phyloP scores from a whole-genome alignment of 495 filamentous ascomycete genomes.

The Daldinia decipiens region DNA sequence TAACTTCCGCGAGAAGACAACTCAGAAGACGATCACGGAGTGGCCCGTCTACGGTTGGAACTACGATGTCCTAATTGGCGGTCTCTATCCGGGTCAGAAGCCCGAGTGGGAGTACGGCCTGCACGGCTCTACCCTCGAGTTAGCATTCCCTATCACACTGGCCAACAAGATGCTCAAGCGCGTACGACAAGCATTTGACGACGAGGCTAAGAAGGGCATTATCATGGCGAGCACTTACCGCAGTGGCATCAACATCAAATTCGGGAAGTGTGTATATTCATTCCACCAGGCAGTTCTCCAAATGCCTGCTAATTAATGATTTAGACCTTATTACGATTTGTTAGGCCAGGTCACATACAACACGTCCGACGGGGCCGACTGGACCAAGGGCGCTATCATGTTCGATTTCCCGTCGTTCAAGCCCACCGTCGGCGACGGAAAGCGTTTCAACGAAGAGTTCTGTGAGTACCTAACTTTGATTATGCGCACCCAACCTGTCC shows the following conservation, averaged over 20 bases:
- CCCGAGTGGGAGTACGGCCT: conserved; percentile 62
- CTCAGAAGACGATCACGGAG: conserved; percentile 48
- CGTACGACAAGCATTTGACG: conserved; percentile 58
- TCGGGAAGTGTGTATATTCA: conserved; percentile 43
- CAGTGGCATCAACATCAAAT: conserved; percentile 65
- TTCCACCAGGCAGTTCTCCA: background rate
- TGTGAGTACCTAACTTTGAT: conserved; percentile 47
- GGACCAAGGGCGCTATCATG: conserved; percentile 63
- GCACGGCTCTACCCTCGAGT: conserved; percentile 58
- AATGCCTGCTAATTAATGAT: background rate
- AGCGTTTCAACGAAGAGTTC: conserved; percentile 61
- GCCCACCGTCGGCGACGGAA: conserved; percentile 56
- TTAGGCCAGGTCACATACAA: conserved; percentile 61
- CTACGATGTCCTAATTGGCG: conserved; percentile 62
- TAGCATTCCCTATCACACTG: conserved; percentile 59
- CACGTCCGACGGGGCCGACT: conserved; percentile 57
- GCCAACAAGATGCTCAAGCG: conserved; percentile 61
- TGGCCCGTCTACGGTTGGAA: conserved; percentile 65
- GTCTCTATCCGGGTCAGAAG: conserved; percentile 58
- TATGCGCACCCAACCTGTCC: no score
- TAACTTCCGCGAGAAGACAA: conserved; percentile 63
- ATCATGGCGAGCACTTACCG: conserved; percentile 61
- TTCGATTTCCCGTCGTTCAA: conserved; percentile 62
- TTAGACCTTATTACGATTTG: conserved; percentile 57
- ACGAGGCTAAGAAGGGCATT: conserved; percentile 52